phyloP scores from a whole-genome alignment of 31 red algal genomes.

The Asparagopsis taxiformis region DNA sequence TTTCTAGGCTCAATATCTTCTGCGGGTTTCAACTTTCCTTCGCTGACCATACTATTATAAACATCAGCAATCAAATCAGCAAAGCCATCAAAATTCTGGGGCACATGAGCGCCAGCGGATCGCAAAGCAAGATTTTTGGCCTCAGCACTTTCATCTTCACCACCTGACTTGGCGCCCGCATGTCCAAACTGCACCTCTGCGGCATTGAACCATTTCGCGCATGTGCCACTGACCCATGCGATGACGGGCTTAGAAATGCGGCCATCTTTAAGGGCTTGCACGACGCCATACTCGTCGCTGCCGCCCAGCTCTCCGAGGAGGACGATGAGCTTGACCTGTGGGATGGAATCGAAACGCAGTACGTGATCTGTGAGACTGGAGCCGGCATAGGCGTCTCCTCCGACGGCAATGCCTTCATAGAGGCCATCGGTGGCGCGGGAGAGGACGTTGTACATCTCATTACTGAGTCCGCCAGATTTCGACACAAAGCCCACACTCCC shows the following conservation, averaged over 20 bases:
- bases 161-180: slow-evolving; percentile 92
- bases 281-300: slow-evolving; percentile 88
- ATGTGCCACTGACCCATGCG: slow-evolving; percentile 95
- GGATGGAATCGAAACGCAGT: slow-evolving; percentile 68
- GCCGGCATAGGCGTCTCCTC: slow-evolving; percentile 93
- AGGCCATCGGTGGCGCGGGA: slow-evolving; percentile 86
- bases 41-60: slow-evolving; percentile 58
- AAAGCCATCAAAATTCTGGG: slow-evolving; percentile 85
- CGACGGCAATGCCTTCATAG: slow-evolving; percentile 92
- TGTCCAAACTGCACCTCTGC: slow-evolving; percentile 99
- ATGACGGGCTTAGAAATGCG: slow-evolving; percentile 91
- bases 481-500: slow-evolving; percentile 96
- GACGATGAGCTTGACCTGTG: slow-evolving; percentile 88
- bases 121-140: slow-evolving; percentile 83
- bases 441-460: slow-evolving; percentile 98
- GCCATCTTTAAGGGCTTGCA: slow-evolving; percentile 67
- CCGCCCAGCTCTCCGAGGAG: slow-evolving; percentile 95
- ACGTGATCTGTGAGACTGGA: slow-evolving; percentile 85
- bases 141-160: slow-evolving; percentile 74
- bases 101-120: slow-evolving; percentile 82
- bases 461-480: slow-evolving; percentile 96
- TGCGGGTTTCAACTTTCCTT: slow-evolving; percentile 40
- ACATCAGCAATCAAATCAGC: slow-evolving; percentile 56
- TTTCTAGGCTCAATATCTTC: slow-evolving; percentile 72
- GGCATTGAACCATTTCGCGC: slow-evolving; percentile 86